Conservation (phyloP, 108 stramenopile species). For the Cyclotella kingstonii region DNA sequence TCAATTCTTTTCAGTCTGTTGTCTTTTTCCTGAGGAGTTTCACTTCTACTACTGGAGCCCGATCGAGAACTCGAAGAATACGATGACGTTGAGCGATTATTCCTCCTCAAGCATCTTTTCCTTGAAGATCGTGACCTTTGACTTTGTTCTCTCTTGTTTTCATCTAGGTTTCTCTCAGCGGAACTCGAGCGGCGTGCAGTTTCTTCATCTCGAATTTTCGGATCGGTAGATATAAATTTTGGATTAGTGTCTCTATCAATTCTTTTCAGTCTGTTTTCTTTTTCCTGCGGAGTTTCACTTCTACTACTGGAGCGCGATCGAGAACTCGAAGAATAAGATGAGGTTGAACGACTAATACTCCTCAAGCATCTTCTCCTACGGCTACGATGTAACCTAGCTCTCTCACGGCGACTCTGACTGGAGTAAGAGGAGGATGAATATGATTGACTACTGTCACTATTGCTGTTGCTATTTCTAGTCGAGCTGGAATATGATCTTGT, state of each 20-base stretch:
- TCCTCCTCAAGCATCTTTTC: too few species aligned
- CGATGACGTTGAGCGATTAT: too few species aligned
- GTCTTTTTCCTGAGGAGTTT: too few species aligned
- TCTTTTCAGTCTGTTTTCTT: too few species aligned
- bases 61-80: conserved; percentile 24
- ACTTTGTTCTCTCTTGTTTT: background rate
- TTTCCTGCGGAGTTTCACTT: too few species aligned
- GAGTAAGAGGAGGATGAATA: conserved; percentile 44
- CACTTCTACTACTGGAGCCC: conserved; percentile 6
- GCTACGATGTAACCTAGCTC: conserved; percentile 9
- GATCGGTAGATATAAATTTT: too few species aligned
- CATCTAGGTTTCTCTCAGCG: too few species aligned
- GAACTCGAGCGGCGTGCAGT: too few species aligned
- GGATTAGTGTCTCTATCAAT: too few species aligned
- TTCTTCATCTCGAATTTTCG: too few species aligned
- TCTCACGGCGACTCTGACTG: conserved; percentile 23
- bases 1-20: too few species aligned
- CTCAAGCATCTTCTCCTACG: conserved; percentile 36
- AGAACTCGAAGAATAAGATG: conserved; percentile 28
- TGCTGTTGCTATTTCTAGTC: conserved; percentile 20
- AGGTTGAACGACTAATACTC: conserved; percentile 9
- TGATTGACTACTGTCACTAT: conserved; percentile 26
- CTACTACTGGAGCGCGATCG: conserved; percentile 12
- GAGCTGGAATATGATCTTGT: conserved; percentile 36
- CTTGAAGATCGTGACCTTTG: too few species aligned